Evolutionary conservation across 176 grass and related monocot species (phyloP).

Genomic region (Dendrocalamus sinicus): DNA sequence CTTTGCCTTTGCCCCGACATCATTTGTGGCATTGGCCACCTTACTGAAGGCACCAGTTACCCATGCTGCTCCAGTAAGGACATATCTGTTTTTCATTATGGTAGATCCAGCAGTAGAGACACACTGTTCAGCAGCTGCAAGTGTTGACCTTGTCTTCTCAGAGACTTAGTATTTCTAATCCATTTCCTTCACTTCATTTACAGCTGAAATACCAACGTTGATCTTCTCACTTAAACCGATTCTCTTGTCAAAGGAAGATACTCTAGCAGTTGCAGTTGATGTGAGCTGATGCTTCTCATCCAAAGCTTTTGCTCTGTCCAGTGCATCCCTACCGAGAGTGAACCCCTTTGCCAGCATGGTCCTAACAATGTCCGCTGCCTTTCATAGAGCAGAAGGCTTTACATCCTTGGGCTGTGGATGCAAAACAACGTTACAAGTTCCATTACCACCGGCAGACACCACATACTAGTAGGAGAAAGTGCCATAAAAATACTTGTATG

Average conservation of each 20-base stretch:
- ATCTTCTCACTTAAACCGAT: constrained; percentile 90
- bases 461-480: background rate
- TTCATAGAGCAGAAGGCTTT: constrained; percentile 62
- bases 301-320: constrained; percentile 74
- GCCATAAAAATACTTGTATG: too few species aligned
- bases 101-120: constrained; percentile 80
- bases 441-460: background rate
- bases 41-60: constrained; percentile 82
- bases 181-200: constrained; percentile 91
- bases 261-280: constrained; percentile 75
- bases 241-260: constrained; percentile 79
- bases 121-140: constrained; percentile 76
- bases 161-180: constrained; percentile 86
- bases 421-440: constrained; percentile 19
- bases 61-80: constrained; percentile 83
- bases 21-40: constrained; percentile 41
- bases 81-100: constrained; percentile 85
- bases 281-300: constrained; percentile 87
- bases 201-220: constrained; percentile 59
- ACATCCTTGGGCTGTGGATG: constrained; percentile 52
- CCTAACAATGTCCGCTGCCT: constrained; percentile 74
- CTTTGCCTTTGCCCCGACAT: constrained; percentile 57
- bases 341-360: constrained; percentile 89
- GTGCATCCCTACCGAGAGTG: constrained; percentile 78
- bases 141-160: constrained; percentile 78